Evolutionary conservation across 129 eudicot genomes (phyloP).

Genomic region (Mikania micrantha): DNA sequence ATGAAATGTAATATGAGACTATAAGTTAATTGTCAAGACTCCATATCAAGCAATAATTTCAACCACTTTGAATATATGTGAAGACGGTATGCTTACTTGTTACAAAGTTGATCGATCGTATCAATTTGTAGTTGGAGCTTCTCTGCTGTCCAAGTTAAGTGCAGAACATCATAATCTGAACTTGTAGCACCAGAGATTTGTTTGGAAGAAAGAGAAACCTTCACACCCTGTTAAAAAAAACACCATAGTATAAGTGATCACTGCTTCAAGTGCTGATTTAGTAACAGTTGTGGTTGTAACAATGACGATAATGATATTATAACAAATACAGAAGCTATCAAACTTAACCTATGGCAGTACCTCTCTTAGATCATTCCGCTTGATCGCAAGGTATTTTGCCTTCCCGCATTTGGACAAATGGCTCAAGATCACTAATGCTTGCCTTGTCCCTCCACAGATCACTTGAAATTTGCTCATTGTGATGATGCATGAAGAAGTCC

Average conservation of each 20-base stretch:
- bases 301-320: not conserved
- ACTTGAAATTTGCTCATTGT: constrained; percentile 59
- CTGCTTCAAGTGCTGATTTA: constrained; percentile 1
- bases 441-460: constrained; percentile 51
- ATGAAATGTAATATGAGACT: not conserved
- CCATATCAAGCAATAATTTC: not conserved
- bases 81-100: constrained; percentile 39
- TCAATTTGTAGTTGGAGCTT: constrained; percentile 74
- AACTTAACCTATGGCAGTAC: constrained; percentile 29
- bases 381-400: constrained; percentile 45
- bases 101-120: constrained; percentile 54
- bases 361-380: constrained; percentile 52
- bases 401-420: constrained; percentile 57
- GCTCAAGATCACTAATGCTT: constrained; percentile 61
- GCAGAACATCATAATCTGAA: constrained; percentile 57
- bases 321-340: not conserved
- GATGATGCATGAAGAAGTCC: constrained; percentile 73
- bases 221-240: constrained; percentile 59
- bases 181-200: constrained; percentile 38
- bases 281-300: not conserved
- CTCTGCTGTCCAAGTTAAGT: constrained; percentile 71
- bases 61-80: not conserved
- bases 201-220: constrained; percentile 59
- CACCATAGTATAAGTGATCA: constrained; percentile 1
- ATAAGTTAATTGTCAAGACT: not conserved